phyloP scores from a whole-genome alignment of 2,329 filamentous ascomycete genomes.

The Sporothrix pallida region DNA sequence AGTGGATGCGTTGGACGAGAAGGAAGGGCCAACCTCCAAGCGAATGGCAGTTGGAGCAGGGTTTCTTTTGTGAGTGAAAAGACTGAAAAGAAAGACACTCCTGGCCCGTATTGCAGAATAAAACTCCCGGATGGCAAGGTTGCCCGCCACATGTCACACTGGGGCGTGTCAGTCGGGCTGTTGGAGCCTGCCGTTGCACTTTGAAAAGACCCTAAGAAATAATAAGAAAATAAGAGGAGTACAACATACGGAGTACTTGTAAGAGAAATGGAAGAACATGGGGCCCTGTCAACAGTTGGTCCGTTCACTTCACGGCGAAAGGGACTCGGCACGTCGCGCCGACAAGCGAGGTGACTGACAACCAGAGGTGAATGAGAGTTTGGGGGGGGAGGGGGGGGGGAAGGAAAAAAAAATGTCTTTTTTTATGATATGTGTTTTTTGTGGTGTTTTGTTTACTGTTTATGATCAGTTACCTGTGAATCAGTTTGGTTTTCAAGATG shows the following conservation, averaged over 20 bases:
- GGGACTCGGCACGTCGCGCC: conserved; percentile 25
- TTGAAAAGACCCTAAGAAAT: too few relatives aligned
- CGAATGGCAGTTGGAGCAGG: conserved; percentile 10
- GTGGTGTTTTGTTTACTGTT: not conserved
- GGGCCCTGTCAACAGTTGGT: not conserved
- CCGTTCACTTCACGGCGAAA: not conserved
- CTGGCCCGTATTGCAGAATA: not conserved
- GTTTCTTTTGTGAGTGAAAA: not conserved
- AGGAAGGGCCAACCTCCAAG: not conserved
- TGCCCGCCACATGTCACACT: conserved; percentile 24
- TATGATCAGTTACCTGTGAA: too few relatives aligned
- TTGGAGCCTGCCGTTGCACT: too few relatives aligned
- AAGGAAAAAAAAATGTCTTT: not conserved
- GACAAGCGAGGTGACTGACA: conserved; percentile 4
- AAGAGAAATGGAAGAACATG: too few relatives aligned
- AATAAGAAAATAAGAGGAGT: too few relatives aligned
- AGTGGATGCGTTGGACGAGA: not conserved
- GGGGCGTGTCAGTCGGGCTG: not conserved
- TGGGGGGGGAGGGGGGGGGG: too few relatives aligned
- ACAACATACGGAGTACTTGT: too few relatives aligned
- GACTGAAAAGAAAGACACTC: not conserved
- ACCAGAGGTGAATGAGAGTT: not conserved
- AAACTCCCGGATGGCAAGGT: conserved; percentile 15
- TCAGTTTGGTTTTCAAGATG: too few relatives aligned
- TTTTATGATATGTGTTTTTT: not conserved